Conservation (phyloP, 2,329 filamentous ascomycete genomes). For the Huntiella moniliformis region DNA sequence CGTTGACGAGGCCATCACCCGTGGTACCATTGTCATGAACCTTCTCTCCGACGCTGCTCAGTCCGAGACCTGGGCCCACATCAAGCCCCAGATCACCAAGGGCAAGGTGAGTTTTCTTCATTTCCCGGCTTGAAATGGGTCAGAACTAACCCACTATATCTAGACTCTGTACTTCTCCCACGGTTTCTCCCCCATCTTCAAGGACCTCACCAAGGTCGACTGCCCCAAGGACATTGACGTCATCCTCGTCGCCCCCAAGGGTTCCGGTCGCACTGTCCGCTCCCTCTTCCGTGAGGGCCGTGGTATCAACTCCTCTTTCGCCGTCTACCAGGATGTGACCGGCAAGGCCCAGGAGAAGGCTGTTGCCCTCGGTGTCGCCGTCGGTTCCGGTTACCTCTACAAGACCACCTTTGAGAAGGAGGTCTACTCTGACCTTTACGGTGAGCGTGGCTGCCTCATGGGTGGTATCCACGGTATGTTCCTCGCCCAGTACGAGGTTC, state of each 20-base stretch:
- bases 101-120: conserved; percentile 52
- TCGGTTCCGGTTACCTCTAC: conserved; percentile 97
- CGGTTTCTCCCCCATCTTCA: conserved; percentile 99
- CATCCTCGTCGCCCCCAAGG: conserved; percentile 98
- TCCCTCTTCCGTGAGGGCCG: conserved; percentile 97
- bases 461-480: conserved; percentile 99
- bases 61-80: conserved; percentile 93
- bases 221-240: conserved; percentile 91
- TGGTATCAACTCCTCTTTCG: conserved; percentile 98
- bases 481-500: conserved; percentile 99
- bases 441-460: conserved; percentile 99
- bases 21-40: conserved; percentile 97
- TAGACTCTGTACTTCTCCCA: conserved; percentile 99
- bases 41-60: conserved; percentile 93
- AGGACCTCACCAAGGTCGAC: conserved; percentile 97
- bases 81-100: conserved; percentile 97
- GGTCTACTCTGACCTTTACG: conserved; percentile 98
- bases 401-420: conserved; percentile 99
- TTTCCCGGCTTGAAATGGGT: background rate
- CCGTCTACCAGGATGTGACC: conserved; percentile 95
- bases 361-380: conserved; percentile 85
- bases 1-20: conserved; percentile 84
- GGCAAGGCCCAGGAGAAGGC: conserved; percentile 98
- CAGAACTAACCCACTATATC: background rate
- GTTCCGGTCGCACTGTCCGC: conserved; percentile 94